Evolutionary conservation across 768 basidiomycete genomes (phyloP), one percentile per base, ranked within the genome.

Genomic region (Tricholoma terreum): DNA sequence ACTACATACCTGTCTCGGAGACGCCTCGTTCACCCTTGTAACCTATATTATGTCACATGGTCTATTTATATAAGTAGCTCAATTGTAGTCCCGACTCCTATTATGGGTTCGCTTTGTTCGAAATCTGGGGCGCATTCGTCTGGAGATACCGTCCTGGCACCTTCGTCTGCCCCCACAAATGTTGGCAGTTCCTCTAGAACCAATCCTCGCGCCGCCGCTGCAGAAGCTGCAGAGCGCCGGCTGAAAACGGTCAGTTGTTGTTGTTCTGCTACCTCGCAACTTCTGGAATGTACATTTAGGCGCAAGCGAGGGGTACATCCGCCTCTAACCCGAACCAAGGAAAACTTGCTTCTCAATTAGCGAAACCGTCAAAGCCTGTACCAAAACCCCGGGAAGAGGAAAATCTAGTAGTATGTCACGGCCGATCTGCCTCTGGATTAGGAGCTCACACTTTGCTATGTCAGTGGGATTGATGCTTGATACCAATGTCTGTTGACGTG

Each of bases 171-270:
- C 59, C 62, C 67, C 17, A 56, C 72, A 63, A 73, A 66, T 67
- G 63, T 64, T 62, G 67, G 58, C 50, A 63, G 56, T 52, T 38
- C 69, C 54, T 67, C 69, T 63, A 65, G 64, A 56, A 64, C 63
- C 58, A 72, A 84, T 74, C 71, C 77, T 67, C 80, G 81, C 64
- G 71, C 74, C 51, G 84, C 84, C 67, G 82, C 83, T 53, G 80
- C 82, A 68, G 81, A 80, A 68, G 85, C 85, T 58, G 85, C 85
- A 61, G 84, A 85, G 68, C 79, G 79, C 63, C 77, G 85, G 61
- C 60, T 79, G 67, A 75, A 84, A 71, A 76, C 77, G 65, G 85
- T 85, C 63, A 73, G 83, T 73, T 53, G 58, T 56, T 45, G 1
- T 45, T 7, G 19, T 45, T 50, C 55, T 36, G 31, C 49, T 35